Evolutionary conservation across 2,329 filamentous ascomycete species (phyloP), one percentile per base, ranked within the genome.

Genomic region (Talaromyces sp.): DNA sequence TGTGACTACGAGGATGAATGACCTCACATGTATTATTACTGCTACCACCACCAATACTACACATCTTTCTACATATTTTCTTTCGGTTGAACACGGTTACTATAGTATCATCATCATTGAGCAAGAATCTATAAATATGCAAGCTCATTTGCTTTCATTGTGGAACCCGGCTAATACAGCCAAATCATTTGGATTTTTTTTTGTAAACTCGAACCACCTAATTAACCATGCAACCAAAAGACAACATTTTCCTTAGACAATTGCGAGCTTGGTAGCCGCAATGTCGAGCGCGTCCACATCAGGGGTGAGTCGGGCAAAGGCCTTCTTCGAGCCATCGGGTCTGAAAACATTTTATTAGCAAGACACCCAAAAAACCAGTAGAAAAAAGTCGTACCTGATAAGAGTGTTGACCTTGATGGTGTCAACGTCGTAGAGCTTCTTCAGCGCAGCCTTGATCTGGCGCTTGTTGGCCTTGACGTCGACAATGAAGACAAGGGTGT

Each of bases 391-490:
- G 65, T 87, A 93, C 90, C 93, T 90, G 85, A 99, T 93, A 72
- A 99, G 87, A 72, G 95, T 99, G 89, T 99, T 99, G 86, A 99
- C 92, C 90, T 98, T 98, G 83, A 98, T 84, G 73, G 87, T 90
- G 77, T 97, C 93, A 70, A 99, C 95, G 80, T 98, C 95, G 82
- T 99, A 99, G 71, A 98, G 89, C 89, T 95, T 96, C 92, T 98
- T 99, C 71, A 99, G 85, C 67, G 93, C 91, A 75, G 88, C 85
- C 88, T 97, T 97, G 85, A 99, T 99, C 85, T 99, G 95, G 78
- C 92, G 88, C 91, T 99, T 99, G 89, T 99, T 99, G 81, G 93
- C 88, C 89, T 96, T 96, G 81, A 93, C 84, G 72, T 97, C 90
- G 77, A 96, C 92, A 73, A 96, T 96, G 87, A 97, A 97, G 78